Conservation (phyloP, 495 filamentous ascomycete genomes). For the Annulohypoxylon stygium region DNA sequence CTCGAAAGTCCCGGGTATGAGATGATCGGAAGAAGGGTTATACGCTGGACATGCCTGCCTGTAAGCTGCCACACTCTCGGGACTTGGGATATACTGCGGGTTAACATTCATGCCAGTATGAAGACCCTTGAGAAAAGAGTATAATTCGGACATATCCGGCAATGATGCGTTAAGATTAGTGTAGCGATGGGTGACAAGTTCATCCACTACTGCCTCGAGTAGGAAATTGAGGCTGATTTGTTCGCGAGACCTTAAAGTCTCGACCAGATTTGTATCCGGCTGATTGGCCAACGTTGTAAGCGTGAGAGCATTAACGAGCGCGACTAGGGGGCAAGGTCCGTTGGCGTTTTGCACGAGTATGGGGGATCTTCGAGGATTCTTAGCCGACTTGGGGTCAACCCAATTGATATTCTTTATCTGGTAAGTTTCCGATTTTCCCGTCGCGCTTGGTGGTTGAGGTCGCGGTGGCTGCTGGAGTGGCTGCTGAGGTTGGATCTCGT, state of each 20-base stretch:
- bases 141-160: slow-evolving; percentile 89
- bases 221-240: slow-evolving; percentile 88
- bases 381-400: slow-evolving; percentile 56
- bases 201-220: slow-evolving; percentile 89
- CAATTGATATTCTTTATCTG: slow-evolving; percentile 63
- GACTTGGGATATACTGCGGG: slow-evolving; percentile 77
- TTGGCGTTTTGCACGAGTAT: slow-evolving; percentile 93
- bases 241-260: slow-evolving; percentile 81
- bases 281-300: slow-evolving; percentile 76
- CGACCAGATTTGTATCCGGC: slow-evolving; percentile 75
- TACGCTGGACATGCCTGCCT: slow-evolving; percentile 59
- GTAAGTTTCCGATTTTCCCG: slow-evolving; percentile 60
- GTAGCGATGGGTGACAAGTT: slow-evolving; percentile 77
- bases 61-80: slow-evolving; percentile 58
- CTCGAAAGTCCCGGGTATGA: slow-evolving; percentile 80
- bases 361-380: slow-evolving; percentile 69
- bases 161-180: slow-evolving; percentile 62
- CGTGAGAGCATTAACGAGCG: slow-evolving; percentile 91
- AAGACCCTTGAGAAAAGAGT: slow-evolving; percentile 85
- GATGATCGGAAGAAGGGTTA: slow-evolving; percentile 56
- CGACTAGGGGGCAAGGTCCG: slow-evolving; percentile 92
- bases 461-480: slow-evolving; percentile 56
- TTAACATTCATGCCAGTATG: slow-evolving; percentile 99
- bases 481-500: slow-evolving; percentile 49
- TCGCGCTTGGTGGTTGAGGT: slow-evolving; percentile 44